phyloP scores from a whole-genome alignment of 1,139 yeast species.

The Entelexis sorbosivorans region DNA sequence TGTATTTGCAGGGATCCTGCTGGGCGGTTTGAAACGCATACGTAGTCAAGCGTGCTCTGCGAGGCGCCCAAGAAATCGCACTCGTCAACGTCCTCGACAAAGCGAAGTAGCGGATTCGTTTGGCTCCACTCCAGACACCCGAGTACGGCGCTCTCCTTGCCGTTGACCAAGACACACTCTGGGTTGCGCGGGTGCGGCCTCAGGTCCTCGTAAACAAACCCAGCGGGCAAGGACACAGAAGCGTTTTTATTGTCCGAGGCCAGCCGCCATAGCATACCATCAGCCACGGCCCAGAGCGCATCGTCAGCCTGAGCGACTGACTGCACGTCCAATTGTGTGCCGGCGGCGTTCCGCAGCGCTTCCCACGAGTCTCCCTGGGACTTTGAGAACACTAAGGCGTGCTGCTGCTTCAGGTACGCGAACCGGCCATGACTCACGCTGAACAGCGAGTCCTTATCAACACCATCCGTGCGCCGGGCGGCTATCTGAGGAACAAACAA shows the following conservation, averaged over 20 bases:
- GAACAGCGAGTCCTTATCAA: neutral
- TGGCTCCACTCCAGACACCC: neutral
- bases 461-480: neutral
- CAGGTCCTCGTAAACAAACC: neutral
- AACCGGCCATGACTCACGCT: neutral
- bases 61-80: constrained; percentile 1
- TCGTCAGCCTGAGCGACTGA: neutral
- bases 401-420: neutral
- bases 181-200: neutral
- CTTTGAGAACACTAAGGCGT: neutral
- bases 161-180: neutral
- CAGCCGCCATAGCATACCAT: neutral
- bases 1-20: neutral
- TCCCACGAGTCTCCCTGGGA: neutral
- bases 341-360: neutral
- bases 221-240: neutral
- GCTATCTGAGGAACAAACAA: neutral
- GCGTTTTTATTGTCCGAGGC: neutral
- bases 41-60: neutral
- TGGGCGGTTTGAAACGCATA: neutral
- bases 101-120: neutral
- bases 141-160: neutral
- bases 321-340: neutral
- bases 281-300: neutral
- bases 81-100: neutral